Evolutionary conservation across 2,329 filamentous ascomycete species (phyloP), one percentile per base, ranked within the genome.

Genomic region (Graphilbum sp.): DNA sequence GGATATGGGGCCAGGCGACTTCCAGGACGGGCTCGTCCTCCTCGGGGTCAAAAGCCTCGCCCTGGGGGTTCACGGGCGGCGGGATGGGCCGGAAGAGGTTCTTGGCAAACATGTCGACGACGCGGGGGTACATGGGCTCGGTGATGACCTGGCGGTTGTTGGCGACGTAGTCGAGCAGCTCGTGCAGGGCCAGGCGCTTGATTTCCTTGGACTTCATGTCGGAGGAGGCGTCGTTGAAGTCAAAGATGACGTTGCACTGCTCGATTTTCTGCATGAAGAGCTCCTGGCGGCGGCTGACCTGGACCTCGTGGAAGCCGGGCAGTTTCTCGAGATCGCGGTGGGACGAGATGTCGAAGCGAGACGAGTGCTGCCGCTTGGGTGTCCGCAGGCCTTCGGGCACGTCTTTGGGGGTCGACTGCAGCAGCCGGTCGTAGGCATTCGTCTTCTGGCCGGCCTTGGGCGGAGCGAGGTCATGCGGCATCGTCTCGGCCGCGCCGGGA

Each of bases 121-220:
- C 90, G 43, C 85, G 79, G 27, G 90, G 90, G 52, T 98, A 98
- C 90, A 98, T 98, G 40, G 87, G 85, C 57, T 98, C 90, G 3
- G 87, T 95, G 52, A 98, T 98, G 54, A 98, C 90, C 52, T 94
- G 88, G 50, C 90, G 75, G 57, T 98, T 98, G 61, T 96, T 96
- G 51, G 90, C 88, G 41, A 98, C 90, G 55, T 98, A 98, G 58
- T 98, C 90, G 46, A 98, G 72, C 44, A 98, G 68, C 58, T 98
- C 90, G 56, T 98, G 90, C 33, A 98, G 69, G 32, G 90, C 90
- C 48, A 98, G 66, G 52, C 90, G 75, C 67, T 98, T 98, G 69
- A 98, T 96, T 62, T 98, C 90, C 65, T 98, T 98, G 35, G 88
- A 94, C 60, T 98, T 98, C 87, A 98, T 96, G 56, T 98, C 90